These are phyloP conservation scores for Pulveroboletus sp. DNA, from an alignment of 1,284 basidiomycete genomes.

Conservation along the genomic window DNA sequence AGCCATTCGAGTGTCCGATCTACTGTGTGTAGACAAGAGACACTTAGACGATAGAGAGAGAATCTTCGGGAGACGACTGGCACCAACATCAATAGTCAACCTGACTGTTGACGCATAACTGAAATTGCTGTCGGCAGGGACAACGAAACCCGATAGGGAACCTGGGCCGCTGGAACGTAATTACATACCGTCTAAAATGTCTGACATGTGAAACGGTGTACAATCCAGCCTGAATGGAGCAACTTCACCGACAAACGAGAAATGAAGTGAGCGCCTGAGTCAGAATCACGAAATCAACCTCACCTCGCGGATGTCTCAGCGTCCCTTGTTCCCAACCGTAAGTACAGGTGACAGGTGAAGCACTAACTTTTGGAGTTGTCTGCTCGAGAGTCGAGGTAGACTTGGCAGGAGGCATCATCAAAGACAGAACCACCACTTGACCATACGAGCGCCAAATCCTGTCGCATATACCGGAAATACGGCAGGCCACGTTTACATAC, in stretches of 20 bases:
- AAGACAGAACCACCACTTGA: too few relatives aligned
- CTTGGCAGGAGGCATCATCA: too few relatives aligned
- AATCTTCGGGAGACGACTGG: not conserved
- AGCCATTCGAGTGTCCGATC: not conserved
- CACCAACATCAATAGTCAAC: not conserved
- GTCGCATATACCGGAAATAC: too few relatives aligned
- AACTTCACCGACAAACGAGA: not conserved
- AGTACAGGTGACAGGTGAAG: not conserved
- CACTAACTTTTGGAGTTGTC: too few relatives aligned
- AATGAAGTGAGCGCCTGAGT: not conserved
- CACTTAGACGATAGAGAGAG: not conserved
- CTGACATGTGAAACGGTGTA: too few relatives aligned
- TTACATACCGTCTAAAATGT: too few relatives aligned
- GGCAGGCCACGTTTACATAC: too few relatives aligned
- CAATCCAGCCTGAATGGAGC: not conserved
- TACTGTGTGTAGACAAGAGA: too few relatives aligned
- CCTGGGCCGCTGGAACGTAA: too few relatives aligned
- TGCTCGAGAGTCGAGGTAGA: not conserved
- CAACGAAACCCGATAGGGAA: not conserved
- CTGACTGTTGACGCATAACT: not conserved
- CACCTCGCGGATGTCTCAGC: not conserved
- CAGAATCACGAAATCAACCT: not conserved
- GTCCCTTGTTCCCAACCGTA: not conserved
- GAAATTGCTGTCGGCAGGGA: not conserved
- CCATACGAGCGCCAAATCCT: too few relatives aligned